phyloP scores from a whole-genome alignment of 768 basidiomycete species.

The Pleurotus salmoneostramineus region DNA sequence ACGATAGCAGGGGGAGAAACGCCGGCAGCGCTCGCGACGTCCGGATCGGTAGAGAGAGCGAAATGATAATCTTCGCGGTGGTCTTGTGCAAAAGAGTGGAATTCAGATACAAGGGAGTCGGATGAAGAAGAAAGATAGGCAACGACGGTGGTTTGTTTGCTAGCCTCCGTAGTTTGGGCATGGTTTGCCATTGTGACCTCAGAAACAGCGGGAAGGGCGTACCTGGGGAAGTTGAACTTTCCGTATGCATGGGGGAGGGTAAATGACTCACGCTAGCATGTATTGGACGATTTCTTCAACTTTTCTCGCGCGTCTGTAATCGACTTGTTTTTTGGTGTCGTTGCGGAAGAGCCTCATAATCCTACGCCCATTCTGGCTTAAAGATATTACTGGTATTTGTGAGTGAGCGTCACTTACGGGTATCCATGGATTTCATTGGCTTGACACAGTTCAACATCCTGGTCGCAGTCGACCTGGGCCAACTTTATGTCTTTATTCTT shows the following conservation, averaged over 20 bases:
- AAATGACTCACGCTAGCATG: conserved; percentile 80
- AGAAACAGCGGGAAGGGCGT: conserved; percentile 93
- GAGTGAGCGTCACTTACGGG: conserved; percentile 59
- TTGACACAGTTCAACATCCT: conserved; percentile 88
- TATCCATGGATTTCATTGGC: conserved; percentile 88
- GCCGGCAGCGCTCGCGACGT: conserved; percentile 62
- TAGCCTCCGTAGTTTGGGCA: conserved; percentile 80
- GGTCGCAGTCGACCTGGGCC: conserved; percentile 97
- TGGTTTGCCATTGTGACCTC: conserved; percentile 73
- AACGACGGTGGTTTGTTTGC: conserved; percentile 80
- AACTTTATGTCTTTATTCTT: conserved; percentile 88
- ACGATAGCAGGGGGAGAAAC: conserved; percentile 83
- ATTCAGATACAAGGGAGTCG: conserved; percentile 68
- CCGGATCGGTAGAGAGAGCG: conserved; percentile 75
- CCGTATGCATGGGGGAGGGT: not conserved
- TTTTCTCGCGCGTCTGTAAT: conserved; percentile 88
- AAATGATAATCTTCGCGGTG: conserved; percentile 95
- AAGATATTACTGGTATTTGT: not conserved
- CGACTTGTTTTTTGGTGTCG: conserved; percentile 54
- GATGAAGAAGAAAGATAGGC: conserved; percentile 78
- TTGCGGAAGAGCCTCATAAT: conserved; percentile 91
- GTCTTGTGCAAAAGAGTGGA: conserved; percentile 75
- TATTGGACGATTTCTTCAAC: conserved; percentile 95
- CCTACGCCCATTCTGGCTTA: conserved; percentile 27
- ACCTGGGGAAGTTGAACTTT: conserved; percentile 35